Base-by-base conservation (phyloP, 2,329 filamentous ascomycete species). In the Emydomyces testavorans region DNA sequence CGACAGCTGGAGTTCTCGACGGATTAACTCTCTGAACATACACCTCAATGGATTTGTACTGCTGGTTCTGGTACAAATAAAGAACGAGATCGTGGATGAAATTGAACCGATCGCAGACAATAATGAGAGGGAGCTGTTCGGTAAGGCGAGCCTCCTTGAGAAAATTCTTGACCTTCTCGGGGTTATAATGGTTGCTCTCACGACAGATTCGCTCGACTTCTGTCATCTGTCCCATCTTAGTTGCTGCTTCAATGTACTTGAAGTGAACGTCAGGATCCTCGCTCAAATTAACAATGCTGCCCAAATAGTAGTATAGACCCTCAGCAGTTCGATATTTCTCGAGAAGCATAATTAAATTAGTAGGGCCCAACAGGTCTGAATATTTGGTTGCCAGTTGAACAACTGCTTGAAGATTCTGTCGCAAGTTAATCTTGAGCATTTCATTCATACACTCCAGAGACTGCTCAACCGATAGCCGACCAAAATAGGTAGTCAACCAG, bases 141-240 rank as follows among this genome's bases (percentile, higher is more conserved):
- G 83, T 81, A 37, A 98, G 74, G 56, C 82, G 84, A 47, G 92
- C 90, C 65, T 98, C 93, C 72, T 98, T 98, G 53, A 98, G 73
- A 78, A 96, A 98, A 73, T 98, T 98, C 76, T 95, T 95, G 50
- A 95, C 87, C 74, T 94, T 94, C 68, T 95, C 88, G 0, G 88
- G 77, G 65, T 95, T 90, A 70, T 88, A 90, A 61, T 77, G 76
- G 65, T 84, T 88, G 75, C 83, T 93, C 66, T 98, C 92, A 52
- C 93, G 82, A 72, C 90, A 96, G 60, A 98, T 90, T 47, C 92
- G 85, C 75, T 98, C 90, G 16, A 98, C 92, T 63, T 98, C 92
- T 56, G 86, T 89, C 61, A 94, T 79, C 68, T 98, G 90, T 24
- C 83, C 81, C 79, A 94, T 93, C 62, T 82, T 85, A 20, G 89